These are phyloP conservation scores for Salix exigua DNA, from an alignment of 345 rosid genomes.

Conservation along the genomic window DNA sequence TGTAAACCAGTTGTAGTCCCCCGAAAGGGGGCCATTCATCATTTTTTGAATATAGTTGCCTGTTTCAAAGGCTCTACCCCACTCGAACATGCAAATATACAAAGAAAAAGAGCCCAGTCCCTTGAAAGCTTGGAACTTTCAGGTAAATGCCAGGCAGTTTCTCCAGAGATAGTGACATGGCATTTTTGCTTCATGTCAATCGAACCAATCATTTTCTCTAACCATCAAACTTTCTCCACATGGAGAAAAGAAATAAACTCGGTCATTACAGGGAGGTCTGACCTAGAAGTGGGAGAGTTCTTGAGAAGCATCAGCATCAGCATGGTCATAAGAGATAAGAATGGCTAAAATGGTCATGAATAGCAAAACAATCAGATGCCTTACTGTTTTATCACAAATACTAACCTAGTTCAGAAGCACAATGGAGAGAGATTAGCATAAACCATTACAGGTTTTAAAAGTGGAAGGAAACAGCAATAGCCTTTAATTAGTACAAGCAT, in stretches of 20 bases:
- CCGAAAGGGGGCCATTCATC: neutral
- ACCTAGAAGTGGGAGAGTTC: neutral
- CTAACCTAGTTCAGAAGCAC: neutral
- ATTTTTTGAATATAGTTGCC: neutral
- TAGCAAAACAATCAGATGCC: neutral
- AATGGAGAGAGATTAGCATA: neutral
- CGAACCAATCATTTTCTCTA: neutral
- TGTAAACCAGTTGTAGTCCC: neutral
- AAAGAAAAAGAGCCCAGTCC: neutral
- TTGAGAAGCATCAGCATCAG: neutral
- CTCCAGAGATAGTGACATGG: neutral
- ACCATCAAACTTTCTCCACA: neutral
- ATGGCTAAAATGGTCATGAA: neutral
- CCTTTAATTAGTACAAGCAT: neutral
- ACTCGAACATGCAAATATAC: neutral
- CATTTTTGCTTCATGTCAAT: neutral
- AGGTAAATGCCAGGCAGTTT: neutral
- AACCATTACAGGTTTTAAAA: neutral
- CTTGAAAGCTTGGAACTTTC: neutral
- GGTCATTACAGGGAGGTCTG: neutral
- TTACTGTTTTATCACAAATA: neutral
- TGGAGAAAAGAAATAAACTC: neutral
- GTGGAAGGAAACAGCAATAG: conserved; percentile 3
- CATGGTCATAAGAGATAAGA: neutral
- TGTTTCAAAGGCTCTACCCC: neutral